Evolutionary conservation across 75 land plant species (phyloP), one percentile per base, ranked within the genome.

Genomic region (Pinus taeda): DNA sequence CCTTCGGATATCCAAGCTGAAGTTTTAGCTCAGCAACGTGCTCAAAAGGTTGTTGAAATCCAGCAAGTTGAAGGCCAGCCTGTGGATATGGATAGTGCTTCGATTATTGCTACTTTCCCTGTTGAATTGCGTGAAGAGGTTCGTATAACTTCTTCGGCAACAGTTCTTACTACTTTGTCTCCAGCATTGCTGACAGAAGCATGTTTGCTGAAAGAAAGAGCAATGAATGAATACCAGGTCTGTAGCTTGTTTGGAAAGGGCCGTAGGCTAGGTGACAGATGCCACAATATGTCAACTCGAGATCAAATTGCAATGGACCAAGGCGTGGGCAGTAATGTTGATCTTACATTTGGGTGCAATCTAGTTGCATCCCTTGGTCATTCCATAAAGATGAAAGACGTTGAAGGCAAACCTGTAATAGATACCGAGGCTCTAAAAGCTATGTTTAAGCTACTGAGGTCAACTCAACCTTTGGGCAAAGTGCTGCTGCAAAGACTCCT

Each of bases 51-150:
- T 29, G 74, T 76, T 3, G 90, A 81, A 72, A 76, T 81, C 29
- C 88, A 92, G 33, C 83, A 88, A 64, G 77, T 89, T 26, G 93
- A 92, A 83, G 95, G 97, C 13, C 97, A 88, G 55, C 92, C 99
- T 49, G 99, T 94, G 64, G 99, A 96, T 75, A 96, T 96, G 99
- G 99, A 96, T 75, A 92, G 90, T 92, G 99, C 93, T 33, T 96
- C 99, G 8, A 96, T 96, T 22, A 94, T 96, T 79, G 99, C 97
- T n/a, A 96, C 99, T 11, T 92, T 96, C 67, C 99, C 97, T 57
- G 89, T 93, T 79, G 99, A 96, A 42, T 71, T 96, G 60, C 92
- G 97, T 61, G 97, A 96, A 85, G 99, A 96, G 99, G 99, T 97
- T 57, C 83, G 95, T 30, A 62, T 97, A 72, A 97, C 98, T 13